These are phyloP conservation scores for Chionographis japonica DNA, from an alignment of 106 monocot genomes.

Conservation along the genomic window DNA sequence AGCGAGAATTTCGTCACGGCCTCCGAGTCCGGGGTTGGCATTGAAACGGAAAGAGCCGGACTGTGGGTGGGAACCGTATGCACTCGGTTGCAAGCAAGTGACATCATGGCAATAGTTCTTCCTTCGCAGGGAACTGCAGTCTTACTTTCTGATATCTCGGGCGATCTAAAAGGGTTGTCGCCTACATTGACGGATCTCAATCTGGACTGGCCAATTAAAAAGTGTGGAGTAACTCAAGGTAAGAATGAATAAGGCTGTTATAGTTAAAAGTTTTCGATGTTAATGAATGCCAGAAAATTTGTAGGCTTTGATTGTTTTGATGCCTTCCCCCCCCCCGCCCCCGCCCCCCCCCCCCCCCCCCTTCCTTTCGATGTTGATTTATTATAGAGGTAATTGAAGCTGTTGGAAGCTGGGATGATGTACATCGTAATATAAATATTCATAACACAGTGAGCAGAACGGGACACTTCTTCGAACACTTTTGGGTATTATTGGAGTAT, in stretches of 20 bases:
- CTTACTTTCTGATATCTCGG: too few relatives aligned
- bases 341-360: too few relatives aligned
- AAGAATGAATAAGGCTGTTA: constrained; percentile 18
- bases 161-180: too few relatives aligned
- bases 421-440: constrained; percentile 22
- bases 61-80: constrained; percentile 41
- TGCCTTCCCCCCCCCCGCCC: background rate
- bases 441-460: too few relatives aligned
- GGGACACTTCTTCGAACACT: too few relatives aligned
- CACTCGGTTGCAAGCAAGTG: constrained; percentile 41
- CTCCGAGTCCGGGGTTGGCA: constrained; percentile 23
- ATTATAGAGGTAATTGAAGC: constrained; percentile 4
- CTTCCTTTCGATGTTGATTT: too few relatives aligned
- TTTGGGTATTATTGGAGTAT: too few relatives aligned
- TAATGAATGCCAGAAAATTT: constrained; percentile 6
- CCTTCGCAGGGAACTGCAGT: too few relatives aligned
- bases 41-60: constrained; percentile 61
- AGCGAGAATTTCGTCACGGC: constrained; percentile 20
- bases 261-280: constrained; percentile 14
- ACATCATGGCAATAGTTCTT: constrained; percentile 22
- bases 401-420: background rate
- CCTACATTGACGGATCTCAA: too few relatives aligned
- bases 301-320: constrained; percentile 13
- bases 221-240: background rate
- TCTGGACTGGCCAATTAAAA: background rate